Base-by-base conservation (phyloP, 495 filamentous ascomycete species). In the Oidiodendron maius region DNA sequence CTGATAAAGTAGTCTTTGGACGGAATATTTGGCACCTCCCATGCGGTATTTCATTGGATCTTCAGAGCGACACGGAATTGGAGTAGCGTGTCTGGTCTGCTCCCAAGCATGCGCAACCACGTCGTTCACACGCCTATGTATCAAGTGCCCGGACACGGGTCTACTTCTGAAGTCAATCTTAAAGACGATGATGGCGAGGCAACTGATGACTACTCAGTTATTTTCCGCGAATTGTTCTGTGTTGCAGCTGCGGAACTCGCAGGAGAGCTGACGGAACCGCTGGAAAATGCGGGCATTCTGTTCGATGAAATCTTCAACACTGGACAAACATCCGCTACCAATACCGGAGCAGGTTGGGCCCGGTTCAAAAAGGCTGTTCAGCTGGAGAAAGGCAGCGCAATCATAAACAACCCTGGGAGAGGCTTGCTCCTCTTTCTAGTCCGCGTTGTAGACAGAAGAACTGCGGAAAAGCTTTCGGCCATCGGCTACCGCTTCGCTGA, bases 181-280 rank as follows among this genome's bases (percentile, higher is more conserved):
- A 62, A 67, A 26, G 60, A 64, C 43, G 58, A 71, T 3, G 59
- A 69, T 44, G 64, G 70, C 10, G 44, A 72, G 49, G 69, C 75
- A 16, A 71, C 80, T 41, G 74, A 75, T 13, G 74, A 87, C 48
- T 91, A 93, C 54, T 81, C 86, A 23, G 70, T 82, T 15, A 69
- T 88, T 12, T 91, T 96, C 66, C 84, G 87, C 15, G 88, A 93
- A 48, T 72, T 87, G 4, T 95, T 95, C 65, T 95, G 89, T 55
- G 70, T 89, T 16, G 81, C 89, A 11, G 89, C 90, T 0, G 74
- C 82, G 2, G 77, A 80, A 34, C 77, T 96, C 11, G 86, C 90
- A 11, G 68, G 74, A 1, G 71, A 77, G 32, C 65, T 91, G 47
- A 71, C 83, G 51, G 69, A 77, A 26, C 68, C 77, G 2, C 61